phyloP scores from a whole-genome alignment of 495 filamentous ascomycete species.

The Talaromyces trachyspermus region DNA sequence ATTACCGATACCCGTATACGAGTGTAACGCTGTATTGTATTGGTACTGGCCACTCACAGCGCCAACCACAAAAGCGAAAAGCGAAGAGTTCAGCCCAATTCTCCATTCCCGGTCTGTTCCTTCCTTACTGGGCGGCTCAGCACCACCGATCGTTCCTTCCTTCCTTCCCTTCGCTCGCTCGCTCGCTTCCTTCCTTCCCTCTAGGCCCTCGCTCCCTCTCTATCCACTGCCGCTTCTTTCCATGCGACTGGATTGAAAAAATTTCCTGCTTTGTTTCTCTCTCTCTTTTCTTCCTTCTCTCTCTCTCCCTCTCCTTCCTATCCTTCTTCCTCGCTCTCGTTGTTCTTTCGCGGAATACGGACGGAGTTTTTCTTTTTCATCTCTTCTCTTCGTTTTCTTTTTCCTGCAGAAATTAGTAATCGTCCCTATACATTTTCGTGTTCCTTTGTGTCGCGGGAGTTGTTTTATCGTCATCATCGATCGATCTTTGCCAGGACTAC shows the following conservation, averaged over 20 bases:
- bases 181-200: slow-evolving; percentile 18
- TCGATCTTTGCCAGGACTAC: slow-evolving; percentile 24
- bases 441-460: slow-evolving; percentile 24
- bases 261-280: slow-evolving; percentile 21
- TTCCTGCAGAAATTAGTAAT: slow-evolving; percentile 16
- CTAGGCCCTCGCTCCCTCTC: slow-evolving; percentile 23
- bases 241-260: slow-evolving; percentile 19
- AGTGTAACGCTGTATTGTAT: not conserved
- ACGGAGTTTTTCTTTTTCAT: slow-evolving; percentile 27
- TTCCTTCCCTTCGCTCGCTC: slow-evolving; percentile 16
- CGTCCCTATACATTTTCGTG: slow-evolving; percentile 31
- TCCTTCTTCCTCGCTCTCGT: slow-evolving; percentile 18
- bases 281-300: slow-evolving; percentile 26
- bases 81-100: not conserved
- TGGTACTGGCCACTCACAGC: not conserved
- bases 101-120: slow-evolving; percentile 6
- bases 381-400: slow-evolving; percentile 39
- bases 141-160: slow-evolving; percentile 14
- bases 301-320: slow-evolving; percentile 32
- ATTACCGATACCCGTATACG: not conserved
- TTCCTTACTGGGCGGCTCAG: slow-evolving; percentile 16
- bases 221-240: slow-evolving; percentile 24
- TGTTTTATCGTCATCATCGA: slow-evolving; percentile 18
- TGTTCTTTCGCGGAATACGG: slow-evolving; percentile 24
- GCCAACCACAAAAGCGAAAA: not conserved